Conservation (phyloP, 768 basidiomycete genomes). For the Rhodocollybia butyracea region DNA sequence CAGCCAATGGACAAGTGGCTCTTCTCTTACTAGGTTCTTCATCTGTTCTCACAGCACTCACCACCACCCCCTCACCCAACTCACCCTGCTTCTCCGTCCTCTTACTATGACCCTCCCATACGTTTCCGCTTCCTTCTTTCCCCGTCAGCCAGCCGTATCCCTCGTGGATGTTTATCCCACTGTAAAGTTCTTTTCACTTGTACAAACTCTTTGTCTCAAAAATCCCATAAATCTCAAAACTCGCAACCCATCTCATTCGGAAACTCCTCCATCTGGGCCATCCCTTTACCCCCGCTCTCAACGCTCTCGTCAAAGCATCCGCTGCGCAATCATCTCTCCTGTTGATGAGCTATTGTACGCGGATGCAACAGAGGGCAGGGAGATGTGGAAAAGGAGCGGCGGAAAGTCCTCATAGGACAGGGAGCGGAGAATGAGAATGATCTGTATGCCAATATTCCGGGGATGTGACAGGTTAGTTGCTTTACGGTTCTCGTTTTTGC, state of each 20-base stretch:
- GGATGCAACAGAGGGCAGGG: slow-evolving; percentile 5
- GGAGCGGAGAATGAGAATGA: slow-evolving; percentile 12
- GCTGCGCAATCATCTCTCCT: slow-evolving; percentile 37
- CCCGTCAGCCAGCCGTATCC: slow-evolving; percentile 28
- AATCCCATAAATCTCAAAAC: slow-evolving; percentile 17
- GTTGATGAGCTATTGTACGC: slow-evolving; percentile 1
- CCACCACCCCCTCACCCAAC: slow-evolving; percentile 55
- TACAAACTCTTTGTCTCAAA: slow-evolving; percentile 30
- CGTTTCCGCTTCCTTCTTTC: slow-evolving; percentile 46
- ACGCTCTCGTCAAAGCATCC: slow-evolving; percentile 53
- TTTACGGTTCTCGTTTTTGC: neutral
- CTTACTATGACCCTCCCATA: slow-evolving; percentile 51
- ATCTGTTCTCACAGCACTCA: too few relatives aligned
- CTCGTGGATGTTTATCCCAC: slow-evolving; percentile 29
- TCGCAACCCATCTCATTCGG: slow-evolving; percentile 18
- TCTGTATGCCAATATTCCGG: neutral
- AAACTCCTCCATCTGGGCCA: slow-evolving; percentile 50
- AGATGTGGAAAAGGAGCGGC: too few relatives aligned
- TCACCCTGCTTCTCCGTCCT: slow-evolving; percentile 66
- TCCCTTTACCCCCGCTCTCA: slow-evolving; percentile 65
- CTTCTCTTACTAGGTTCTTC: too few relatives aligned
- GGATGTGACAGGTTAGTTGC: slow-evolving; percentile 4
- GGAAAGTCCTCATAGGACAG: slow-evolving; percentile 35
- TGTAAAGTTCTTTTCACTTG: slow-evolving; percentile 50
- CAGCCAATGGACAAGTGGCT: too few relatives aligned